phyloP scores from a whole-genome alignment of 192 early-diverging fungal genomes.

The Backusella parvicylindrica region DNA sequence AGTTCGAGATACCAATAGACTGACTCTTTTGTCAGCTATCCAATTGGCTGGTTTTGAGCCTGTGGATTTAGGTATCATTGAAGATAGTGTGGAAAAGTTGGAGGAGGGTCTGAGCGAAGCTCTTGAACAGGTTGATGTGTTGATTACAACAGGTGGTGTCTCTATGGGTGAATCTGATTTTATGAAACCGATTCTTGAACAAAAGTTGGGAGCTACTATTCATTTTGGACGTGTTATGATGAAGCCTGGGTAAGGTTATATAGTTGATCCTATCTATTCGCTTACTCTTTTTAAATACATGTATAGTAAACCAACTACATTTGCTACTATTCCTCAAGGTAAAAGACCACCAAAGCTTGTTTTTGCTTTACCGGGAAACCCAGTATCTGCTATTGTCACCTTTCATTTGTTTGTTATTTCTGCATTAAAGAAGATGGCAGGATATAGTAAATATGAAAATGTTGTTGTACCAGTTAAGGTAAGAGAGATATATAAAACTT shows the following conservation, averaged over 20 bases:
- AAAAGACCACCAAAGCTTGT: slow-evolving; percentile 53
- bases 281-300: background rate
- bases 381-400: slow-evolving; percentile 86
- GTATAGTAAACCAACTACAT: slow-evolving; percentile 88
- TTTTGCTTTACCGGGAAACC: slow-evolving; percentile 94
- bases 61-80: slow-evolving; percentile 71
- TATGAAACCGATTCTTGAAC: slow-evolving; percentile 83
- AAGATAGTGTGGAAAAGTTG: slow-evolving; percentile 63
- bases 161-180: slow-evolving; percentile 98
- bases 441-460: slow-evolving; percentile 49
- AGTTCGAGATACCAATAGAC: slow-evolving; percentile 86
- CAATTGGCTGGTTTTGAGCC: slow-evolving; percentile 57
- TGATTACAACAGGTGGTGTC: slow-evolving; percentile 93
- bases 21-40: slow-evolving; percentile 68
- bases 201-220: slow-evolving; percentile 69
- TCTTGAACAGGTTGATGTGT: slow-evolving; percentile 61
- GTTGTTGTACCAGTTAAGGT: slow-evolving; percentile 59
- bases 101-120: slow-evolving; percentile 43
- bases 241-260: slow-evolving; percentile 73
- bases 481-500: slow-evolving; percentile 19
- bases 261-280: background rate
- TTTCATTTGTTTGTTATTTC: slow-evolving; percentile 91
- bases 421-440: slow-evolving; percentile 75
- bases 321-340: slow-evolving; percentile 65
- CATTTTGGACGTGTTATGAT: slow-evolving; percentile 89